Conservation (phyloP, 306 rosid species). For the Dryas octopetala region DNA sequence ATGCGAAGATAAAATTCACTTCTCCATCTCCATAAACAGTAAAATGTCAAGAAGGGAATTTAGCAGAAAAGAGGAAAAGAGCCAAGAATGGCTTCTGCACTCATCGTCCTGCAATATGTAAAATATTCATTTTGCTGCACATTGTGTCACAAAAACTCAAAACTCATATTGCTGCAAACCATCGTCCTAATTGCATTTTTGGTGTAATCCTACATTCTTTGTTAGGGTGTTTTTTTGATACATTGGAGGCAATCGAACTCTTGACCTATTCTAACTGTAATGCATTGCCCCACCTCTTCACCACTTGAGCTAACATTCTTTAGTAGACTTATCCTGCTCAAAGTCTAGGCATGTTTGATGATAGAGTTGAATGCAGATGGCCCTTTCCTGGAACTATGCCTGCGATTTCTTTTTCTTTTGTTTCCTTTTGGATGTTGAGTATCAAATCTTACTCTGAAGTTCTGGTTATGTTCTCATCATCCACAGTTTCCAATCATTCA, state of each 20-base stretch:
- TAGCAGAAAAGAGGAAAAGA: background rate
- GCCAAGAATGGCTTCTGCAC: slow-evolving; percentile 4
- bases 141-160: background rate
- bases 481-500: background rate
- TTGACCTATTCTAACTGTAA: too few relatives aligned
- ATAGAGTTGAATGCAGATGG: background rate
- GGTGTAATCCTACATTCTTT: background rate
- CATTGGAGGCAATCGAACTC: too few relatives aligned
- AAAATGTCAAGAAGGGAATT: background rate
- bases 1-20: slow-evolving; percentile 58
- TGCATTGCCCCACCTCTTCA: too few relatives aligned
- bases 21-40: background rate
- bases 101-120: background rate
- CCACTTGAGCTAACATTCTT: too few relatives aligned
- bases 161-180: background rate
- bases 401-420: background rate
- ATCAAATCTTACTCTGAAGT: background rate
- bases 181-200: background rate
- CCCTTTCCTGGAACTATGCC: background rate
- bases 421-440: background rate
- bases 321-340: background rate
- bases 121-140: background rate
- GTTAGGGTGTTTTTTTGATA: too few relatives aligned
- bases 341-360: background rate
- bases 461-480: background rate